Conservation (phyloP, 1,284 basidiomycete genomes). For the Psilocybe mexicana region DNA sequence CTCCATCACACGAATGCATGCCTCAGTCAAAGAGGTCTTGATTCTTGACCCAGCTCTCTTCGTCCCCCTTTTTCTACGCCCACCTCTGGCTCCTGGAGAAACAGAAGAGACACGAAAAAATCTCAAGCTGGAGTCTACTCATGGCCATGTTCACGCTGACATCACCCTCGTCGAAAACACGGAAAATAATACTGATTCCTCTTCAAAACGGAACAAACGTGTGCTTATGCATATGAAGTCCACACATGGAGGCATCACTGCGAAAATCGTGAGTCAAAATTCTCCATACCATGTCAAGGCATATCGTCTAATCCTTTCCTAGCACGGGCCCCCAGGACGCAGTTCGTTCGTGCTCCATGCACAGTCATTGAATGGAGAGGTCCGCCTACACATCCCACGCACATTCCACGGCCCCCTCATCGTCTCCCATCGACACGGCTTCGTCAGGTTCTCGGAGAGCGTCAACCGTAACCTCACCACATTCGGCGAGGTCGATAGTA, state of each 20-base stretch:
- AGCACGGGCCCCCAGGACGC: constrained; percentile 24
- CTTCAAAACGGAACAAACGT: constrained; percentile 16
- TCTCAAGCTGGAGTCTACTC: constrained; percentile 30
- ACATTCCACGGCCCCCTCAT: constrained; percentile 32
- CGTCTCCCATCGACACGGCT: constrained; percentile 27
- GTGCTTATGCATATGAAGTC: constrained; percentile 29
- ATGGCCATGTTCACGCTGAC: constrained; percentile 32
- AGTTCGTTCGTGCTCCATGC: constrained; percentile 27
- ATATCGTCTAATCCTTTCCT: neutral
- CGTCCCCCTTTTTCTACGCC: constrained; percentile 34
- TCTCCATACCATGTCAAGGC: neutral
- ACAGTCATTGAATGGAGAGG: constrained; percentile 24
- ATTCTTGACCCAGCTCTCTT: constrained; percentile 38
- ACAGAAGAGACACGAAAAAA: constrained; percentile 35
- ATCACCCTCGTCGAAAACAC: constrained; percentile 24
- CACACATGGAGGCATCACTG: constrained; percentile 35
- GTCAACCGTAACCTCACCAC: constrained; percentile 26
- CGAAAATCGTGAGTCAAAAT: constrained; percentile 25
- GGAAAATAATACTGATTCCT: constrained; percentile 13
- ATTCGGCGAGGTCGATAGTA: constrained; percentile 29
- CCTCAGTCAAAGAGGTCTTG: constrained; percentile 33
- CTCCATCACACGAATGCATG: constrained; percentile 27
- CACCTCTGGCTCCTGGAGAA: constrained; percentile 29
- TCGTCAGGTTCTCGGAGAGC: constrained; percentile 28
- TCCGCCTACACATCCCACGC: constrained; percentile 29